Conservation (phyloP, 2,329 filamentous ascomycete genomes). For the Hypomyces perniciosus region DNA sequence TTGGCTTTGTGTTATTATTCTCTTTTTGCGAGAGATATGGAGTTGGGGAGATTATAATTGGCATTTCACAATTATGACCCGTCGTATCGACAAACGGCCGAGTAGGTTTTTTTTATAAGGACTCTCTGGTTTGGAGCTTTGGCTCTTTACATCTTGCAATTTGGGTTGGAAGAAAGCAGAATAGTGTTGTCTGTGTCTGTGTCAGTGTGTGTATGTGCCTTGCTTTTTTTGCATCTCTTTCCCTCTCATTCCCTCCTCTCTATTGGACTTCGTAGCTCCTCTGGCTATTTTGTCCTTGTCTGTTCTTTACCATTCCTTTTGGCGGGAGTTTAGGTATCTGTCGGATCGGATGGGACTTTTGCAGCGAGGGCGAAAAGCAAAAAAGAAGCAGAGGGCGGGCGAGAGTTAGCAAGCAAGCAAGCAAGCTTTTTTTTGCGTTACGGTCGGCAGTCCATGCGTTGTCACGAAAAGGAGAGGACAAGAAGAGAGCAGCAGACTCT, state of each 20-base stretch:
- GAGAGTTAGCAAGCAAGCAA: too few species aligned
- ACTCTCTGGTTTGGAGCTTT: too few species aligned
- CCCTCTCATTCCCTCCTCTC: neutral
- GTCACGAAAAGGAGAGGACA: neutral
- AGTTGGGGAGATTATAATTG: constrained; percentile 6
- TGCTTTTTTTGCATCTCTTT: neutral
- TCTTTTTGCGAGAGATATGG: constrained; percentile 1
- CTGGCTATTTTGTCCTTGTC: too few species aligned
- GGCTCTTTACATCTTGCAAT: neutral
- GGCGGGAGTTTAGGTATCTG: too few species aligned
- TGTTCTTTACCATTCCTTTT: too few species aligned
- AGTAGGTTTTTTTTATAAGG: neutral
- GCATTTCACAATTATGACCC: neutral
- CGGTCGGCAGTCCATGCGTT: too few species aligned
- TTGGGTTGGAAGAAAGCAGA: constrained; percentile 4
- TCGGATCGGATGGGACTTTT: too few species aligned
- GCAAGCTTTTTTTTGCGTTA: too few species aligned
- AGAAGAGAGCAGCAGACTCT: neutral
- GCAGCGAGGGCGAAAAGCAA: too few species aligned
- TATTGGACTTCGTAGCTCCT: too few species aligned
- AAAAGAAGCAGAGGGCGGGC: too few species aligned
- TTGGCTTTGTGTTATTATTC: neutral
- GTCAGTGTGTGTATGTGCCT: neutral
- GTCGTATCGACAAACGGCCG: neutral
- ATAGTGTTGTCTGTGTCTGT: neutral